A percentile compares a stretch with the other conserved stretches of the same genome.
Evolutionary conservation across 139 green algal species (phyloP).

Genomic region (Haematococcus lacustris): DNA sequence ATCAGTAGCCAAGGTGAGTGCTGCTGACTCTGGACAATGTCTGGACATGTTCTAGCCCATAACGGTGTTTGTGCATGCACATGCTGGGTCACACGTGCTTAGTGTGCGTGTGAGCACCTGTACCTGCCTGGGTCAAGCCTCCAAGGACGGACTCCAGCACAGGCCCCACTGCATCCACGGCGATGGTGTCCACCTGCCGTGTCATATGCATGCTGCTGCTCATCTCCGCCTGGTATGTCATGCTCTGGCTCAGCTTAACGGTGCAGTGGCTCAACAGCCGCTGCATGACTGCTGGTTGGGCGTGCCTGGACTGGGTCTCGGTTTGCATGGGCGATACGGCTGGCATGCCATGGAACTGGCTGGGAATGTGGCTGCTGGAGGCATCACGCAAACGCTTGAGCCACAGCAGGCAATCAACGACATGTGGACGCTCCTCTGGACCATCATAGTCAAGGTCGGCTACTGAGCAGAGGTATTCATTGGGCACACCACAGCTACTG

Average conservation of each 20-base stretch:
- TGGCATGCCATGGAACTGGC: background rate
- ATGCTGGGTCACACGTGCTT: too few species aligned
- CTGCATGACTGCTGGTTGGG: constrained; percentile 51
- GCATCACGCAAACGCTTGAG: constrained; percentile 27
- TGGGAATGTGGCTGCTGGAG: background rate
- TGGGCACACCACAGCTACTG: constrained; percentile 24
- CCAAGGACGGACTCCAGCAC: constrained; percentile 65
- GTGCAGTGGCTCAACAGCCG: too few species aligned
- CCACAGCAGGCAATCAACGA: constrained; percentile 59
- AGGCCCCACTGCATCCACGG: constrained; percentile 60
- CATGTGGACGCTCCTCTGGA: constrained; percentile 33
- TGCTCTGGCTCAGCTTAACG: constrained; percentile 1
- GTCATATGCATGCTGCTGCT: constrained; percentile 8
- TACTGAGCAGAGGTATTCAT: constrained; percentile 36
- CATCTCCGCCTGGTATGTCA: background rate
- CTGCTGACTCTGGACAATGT: too few species aligned
- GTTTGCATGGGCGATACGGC: too few species aligned
- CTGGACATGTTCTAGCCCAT: too few species aligned
- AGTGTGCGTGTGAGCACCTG: too few species aligned
- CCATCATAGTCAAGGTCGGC: constrained; percentile 44
- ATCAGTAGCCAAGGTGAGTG: background rate
- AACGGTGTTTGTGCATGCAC: too few species aligned
- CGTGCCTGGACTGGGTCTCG: constrained; percentile 7
- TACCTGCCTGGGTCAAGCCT: constrained; percentile 55
- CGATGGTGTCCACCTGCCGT: constrained; percentile 14